Evolutionary conservation across 2,329 filamentous ascomycete genomes (phyloP).

Genomic region (Microdochium bolleyi): DNA sequence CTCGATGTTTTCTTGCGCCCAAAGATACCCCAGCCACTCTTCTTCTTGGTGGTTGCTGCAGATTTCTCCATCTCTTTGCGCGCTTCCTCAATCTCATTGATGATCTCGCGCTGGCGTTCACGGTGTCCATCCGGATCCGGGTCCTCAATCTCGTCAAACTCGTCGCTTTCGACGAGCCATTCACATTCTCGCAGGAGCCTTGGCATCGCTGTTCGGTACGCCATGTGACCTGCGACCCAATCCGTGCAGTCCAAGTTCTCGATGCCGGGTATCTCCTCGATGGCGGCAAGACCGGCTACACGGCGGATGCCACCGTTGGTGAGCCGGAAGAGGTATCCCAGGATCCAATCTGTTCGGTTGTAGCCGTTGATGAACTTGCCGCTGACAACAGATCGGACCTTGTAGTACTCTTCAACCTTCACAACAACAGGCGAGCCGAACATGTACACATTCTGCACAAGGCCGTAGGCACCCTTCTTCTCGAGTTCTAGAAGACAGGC

Average conservation of each 20-base stretch:
- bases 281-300: constrained; percentile 72
- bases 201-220: constrained; percentile 90
- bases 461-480: constrained; percentile 71
- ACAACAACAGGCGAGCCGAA: constrained; percentile 90
- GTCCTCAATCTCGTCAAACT: constrained; percentile 95
- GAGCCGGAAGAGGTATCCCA: constrained; percentile 90
- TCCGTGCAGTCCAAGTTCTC: constrained; percentile 89
- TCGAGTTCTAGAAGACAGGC: constrained; percentile 83
- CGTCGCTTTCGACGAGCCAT: constrained; percentile 85
- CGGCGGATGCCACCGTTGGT: constrained; percentile 87
- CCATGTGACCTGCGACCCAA: constrained; percentile 87
- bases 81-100: constrained; percentile 94
- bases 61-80: constrained; percentile 70
- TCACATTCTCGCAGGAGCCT: constrained; percentile 78
- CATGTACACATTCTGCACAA: constrained; percentile 91
- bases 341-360: constrained; percentile 92
- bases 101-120: constrained; percentile 81
- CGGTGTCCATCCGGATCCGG: constrained; percentile 91
- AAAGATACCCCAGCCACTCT: constrained; percentile 58
- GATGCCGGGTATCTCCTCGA: constrained; percentile 69
- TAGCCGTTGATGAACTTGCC: constrained; percentile 96
- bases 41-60: constrained; percentile 60
- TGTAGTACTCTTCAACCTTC: constrained; percentile 82
- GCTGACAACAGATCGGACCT: constrained; percentile 72
- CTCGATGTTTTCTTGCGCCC: constrained; percentile 77